Evolutionary conservation across 176 grass and related monocot genomes (phyloP).

Genomic region (Pharus latifolius): DNA sequence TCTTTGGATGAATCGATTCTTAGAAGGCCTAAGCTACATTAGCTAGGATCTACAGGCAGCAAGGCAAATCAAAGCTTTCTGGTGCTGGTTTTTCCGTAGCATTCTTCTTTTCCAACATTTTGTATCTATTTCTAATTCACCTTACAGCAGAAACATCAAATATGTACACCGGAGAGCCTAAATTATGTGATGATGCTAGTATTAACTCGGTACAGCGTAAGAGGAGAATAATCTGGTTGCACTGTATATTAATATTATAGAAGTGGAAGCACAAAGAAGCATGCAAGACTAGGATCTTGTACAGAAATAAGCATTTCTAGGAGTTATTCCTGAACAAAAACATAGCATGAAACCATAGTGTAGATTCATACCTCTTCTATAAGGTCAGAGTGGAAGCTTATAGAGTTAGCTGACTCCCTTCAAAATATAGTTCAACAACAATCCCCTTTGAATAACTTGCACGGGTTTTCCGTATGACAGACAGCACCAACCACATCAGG

Average conservation of each 20-base stretch:
- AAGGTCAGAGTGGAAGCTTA: neutral
- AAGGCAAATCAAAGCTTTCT: too few species aligned
- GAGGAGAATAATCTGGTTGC: too few species aligned
- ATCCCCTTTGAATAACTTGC: slow-evolving; percentile 25
- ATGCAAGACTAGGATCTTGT: neutral
- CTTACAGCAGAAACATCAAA: too few species aligned
- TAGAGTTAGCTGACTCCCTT: neutral
- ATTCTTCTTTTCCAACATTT: too few species aligned
- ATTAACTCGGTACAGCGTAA: neutral
- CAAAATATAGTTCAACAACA: slow-evolving; percentile 16
- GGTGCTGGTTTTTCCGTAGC: too few species aligned
- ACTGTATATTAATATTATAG: neutral
- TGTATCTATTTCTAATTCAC: too few species aligned
- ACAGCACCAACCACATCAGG: slow-evolving; percentile 32
- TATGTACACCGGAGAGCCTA: too few species aligned
- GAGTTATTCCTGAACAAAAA: neutral
- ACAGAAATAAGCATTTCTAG: neutral
- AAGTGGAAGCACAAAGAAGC: neutral
- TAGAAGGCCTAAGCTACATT: too few species aligned
- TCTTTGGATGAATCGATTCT: too few species aligned
- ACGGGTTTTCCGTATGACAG: slow-evolving; percentile 30
- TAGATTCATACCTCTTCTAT: slow-evolving; percentile 26
- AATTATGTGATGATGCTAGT: neutral
- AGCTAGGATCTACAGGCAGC: too few species aligned
- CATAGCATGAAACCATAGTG: neutral